phyloP scores from a whole-genome alignment of 116 monocot species.

The Papilionanthe hybrid region DNA sequence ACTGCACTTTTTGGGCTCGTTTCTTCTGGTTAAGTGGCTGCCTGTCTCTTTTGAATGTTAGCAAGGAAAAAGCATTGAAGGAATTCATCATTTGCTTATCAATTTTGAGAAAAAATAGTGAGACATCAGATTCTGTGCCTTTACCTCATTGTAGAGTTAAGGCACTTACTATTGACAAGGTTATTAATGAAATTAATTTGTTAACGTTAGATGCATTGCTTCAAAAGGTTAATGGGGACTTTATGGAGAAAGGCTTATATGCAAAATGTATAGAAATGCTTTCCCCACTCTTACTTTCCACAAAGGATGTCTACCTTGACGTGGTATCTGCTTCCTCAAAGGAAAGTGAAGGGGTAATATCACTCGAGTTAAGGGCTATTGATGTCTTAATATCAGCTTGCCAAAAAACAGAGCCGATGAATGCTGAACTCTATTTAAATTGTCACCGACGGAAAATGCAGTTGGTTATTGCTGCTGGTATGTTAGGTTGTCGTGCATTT shows the following conservation, averaged over 20 bases:
- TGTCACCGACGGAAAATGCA: constrained; percentile 64
- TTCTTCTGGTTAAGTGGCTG: constrained; percentile 87
- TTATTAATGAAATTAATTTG: constrained; percentile 71
- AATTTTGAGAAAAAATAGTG: constrained; percentile 42
- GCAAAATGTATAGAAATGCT: constrained; percentile 62
- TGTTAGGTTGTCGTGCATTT: constrained; percentile 21
- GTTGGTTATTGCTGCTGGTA: constrained; percentile 63
- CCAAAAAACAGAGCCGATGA: constrained; percentile 62
- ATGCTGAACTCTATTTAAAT: constrained; percentile 51
- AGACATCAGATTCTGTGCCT: constrained; percentile 27
- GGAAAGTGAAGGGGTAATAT: constrained; percentile 33
- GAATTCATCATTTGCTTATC: constrained; percentile 61
- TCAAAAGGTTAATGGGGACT: constrained; percentile 33
- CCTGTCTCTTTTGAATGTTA: constrained; percentile 60
- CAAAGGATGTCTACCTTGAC: constrained; percentile 46
- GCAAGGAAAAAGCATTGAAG: constrained; percentile 54
- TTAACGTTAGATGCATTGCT: constrained; percentile 54
- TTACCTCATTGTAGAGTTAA: constrained; percentile 68
- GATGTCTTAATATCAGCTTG: constrained; percentile 69
- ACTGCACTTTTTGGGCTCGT: constrained; percentile 59
- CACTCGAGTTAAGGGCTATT: constrained; percentile 66
- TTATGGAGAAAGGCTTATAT: constrained; percentile 63
- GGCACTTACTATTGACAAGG: constrained; percentile 55
- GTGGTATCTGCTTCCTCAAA: constrained; percentile 18
- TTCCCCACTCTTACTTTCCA: constrained; percentile 60